Evolutionary conservation across 371 early-diverging fungal genomes (phyloP).

Genomic region (Mortierella polycephala): DNA sequence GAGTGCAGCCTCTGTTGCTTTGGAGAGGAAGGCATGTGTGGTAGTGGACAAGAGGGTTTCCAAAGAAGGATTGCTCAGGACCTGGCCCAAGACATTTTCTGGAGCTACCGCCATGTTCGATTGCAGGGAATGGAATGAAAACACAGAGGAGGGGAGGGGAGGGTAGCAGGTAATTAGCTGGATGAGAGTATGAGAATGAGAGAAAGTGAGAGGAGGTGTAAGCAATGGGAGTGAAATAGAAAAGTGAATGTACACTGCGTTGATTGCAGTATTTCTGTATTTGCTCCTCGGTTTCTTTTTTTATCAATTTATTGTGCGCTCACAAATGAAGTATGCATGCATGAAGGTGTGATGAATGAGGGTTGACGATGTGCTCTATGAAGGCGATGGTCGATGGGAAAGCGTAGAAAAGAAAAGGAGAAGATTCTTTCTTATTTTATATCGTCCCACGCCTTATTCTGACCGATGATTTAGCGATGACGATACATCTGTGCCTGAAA

Average conservation of each 20-base stretch:
- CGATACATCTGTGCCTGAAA: too few species aligned
- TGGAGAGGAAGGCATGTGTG: constrained; percentile 10
- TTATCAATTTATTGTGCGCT: too few species aligned
- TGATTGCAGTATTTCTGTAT: too few species aligned
- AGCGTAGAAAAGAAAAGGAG: too few species aligned
- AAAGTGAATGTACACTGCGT: neutral
- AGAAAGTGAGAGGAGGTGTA: neutral
- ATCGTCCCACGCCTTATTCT: too few species aligned
- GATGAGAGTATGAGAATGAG: neutral
- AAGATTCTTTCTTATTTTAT: too few species aligned
- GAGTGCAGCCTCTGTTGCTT: neutral
- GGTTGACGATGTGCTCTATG: too few species aligned
- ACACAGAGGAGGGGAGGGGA: too few species aligned
- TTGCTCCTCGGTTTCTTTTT: too few species aligned
- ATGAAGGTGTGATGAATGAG: neutral
- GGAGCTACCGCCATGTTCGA: neutral
- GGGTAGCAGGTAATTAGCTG: too few species aligned
- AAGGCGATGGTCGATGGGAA: neutral
- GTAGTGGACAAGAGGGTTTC: constrained; percentile 6
- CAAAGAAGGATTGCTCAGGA: neutral
- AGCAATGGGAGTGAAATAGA: neutral
- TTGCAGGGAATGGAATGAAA: too few species aligned
- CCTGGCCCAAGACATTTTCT: neutral
- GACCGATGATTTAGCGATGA: neutral
- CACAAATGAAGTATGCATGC: neutral